Evolutionary conservation across 148 eudicot species (phyloP), one percentile per base, ranked within the genome.

Genomic region (Chenopodium quinoa): DNA sequence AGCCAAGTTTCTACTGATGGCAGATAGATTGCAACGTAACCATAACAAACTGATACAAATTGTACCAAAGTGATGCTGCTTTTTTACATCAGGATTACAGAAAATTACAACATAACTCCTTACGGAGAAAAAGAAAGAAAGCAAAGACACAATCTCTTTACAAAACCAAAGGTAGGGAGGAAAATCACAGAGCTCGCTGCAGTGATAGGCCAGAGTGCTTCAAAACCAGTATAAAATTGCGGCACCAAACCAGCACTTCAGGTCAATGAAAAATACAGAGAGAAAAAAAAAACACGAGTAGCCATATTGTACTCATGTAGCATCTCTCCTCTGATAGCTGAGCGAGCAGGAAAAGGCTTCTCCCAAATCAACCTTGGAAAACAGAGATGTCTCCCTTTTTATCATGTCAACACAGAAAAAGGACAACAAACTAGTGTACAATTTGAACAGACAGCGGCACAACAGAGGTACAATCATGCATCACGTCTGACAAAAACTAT

Each of bases 401-500:
- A 37, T 77, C 72, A 44, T 31, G 63, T 7, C 7, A 64, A 81
- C 7, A 17, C 13, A 25, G 25, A 48, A 22, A 73, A 27, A 63
- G 31, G 34, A 64, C 32, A 67, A 71, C 25, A 74, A 77, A 76
- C 71, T 25, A 60, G 52, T 62, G 48, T 71, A 80, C 73, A 70
- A 7, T 31, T 31, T 22, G 32, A 54, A 78, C 74, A 79, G 37
- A n/a, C 29, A 14, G 9, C 23, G 3, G 46, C 16, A 11, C 7
- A 4, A 13, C 50, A 72, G 63, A 19, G n/a, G 73, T 62, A 80
- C 16, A 52, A 34, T 79, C 80, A 84, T 65, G 80, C 75, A 66
- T 73, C 40, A 82, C 92, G 87, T 54, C 74, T 80, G 69, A 83
- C 82, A 71, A 89, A 88, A 71, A 79, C 62, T 73, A 89, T 88